phyloP scores from a whole-genome alignment of 371 early-diverging fungal species.

The Apophysomyces sp. region DNA sequence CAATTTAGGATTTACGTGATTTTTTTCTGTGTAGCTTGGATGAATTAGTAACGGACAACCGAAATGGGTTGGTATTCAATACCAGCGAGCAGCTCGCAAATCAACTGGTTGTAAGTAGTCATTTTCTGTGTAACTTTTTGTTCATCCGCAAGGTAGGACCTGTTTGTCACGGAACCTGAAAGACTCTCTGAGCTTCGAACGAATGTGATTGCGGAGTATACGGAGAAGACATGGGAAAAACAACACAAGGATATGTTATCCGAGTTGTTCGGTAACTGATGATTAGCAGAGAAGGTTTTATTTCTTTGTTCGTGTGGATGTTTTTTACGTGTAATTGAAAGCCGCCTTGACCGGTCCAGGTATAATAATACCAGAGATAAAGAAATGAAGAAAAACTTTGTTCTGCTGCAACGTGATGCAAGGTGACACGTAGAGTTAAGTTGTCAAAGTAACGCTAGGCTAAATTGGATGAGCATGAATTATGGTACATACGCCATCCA shows the following conservation, averaged over 20 bases:
- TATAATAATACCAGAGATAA: not conserved
- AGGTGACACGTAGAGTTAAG: not conserved
- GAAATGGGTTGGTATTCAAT: constrained; percentile 82
- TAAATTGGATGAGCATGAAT: not conserved
- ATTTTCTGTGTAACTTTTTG: not conserved
- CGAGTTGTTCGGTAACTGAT: constrained; percentile 19
- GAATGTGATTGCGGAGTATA: constrained; percentile 39
- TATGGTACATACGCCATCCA: not conserved
- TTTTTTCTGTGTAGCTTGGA: constrained; percentile 51
- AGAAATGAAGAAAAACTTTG: constrained; percentile 5
- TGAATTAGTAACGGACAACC: constrained; percentile 75
- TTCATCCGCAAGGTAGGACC: constrained; percentile 20
- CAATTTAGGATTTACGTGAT: not conserved
- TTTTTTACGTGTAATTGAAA: not conserved
- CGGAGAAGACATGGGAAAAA: constrained; percentile 39
- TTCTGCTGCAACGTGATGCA: constrained; percentile 2
- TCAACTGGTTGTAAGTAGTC: constrained; percentile 41
- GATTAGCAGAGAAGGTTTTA: no score
- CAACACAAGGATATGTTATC: constrained; percentile 33
- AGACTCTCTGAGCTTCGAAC: constrained; percentile 24
- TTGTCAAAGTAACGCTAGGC: not conserved
- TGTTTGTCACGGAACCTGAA: constrained; percentile 34
- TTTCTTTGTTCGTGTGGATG: not conserved
- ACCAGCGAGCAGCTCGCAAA: constrained; percentile 63
- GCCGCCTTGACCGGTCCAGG: not conserved